Evolutionary conservation across 495 filamentous ascomycete species (phyloP).

Genomic region (Pyrenula aspistea): DNA sequence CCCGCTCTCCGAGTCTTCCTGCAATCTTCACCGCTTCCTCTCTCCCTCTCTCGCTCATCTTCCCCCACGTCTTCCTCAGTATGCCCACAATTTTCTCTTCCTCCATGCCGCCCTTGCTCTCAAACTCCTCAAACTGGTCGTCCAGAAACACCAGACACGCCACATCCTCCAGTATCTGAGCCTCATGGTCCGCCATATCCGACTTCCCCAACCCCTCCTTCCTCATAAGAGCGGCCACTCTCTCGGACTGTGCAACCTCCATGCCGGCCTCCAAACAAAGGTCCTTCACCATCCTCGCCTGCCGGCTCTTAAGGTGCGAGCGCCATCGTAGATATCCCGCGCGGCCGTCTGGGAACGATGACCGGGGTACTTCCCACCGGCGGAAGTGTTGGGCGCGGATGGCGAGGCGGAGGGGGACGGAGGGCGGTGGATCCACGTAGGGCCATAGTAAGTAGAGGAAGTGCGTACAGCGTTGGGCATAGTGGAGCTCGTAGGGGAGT

Average conservation of each 20-base stretch:
- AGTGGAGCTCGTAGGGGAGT: conserved; percentile 64
- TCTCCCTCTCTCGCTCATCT: conserved; percentile 60
- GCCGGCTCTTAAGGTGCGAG: conserved; percentile 52
- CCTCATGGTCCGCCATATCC: conserved; percentile 51
- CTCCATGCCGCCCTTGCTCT: conserved; percentile 38
- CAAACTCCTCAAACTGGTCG: conserved; percentile 71
- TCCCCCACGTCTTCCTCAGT: conserved; percentile 71
- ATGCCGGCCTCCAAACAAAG: conserved; percentile 44
- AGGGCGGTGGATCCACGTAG: conserved; percentile 3
- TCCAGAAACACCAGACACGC: conserved; percentile 79
- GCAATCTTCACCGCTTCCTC: conserved; percentile 52
- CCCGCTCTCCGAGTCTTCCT: conserved; percentile 44
- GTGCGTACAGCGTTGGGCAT: conserved; percentile 62
- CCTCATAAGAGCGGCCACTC: conserved; percentile 47
- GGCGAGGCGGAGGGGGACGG: conserved; percentile 54
- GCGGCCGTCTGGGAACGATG: conserved; percentile 54
- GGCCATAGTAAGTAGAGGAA: conserved; percentile 48
- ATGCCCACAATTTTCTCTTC: conserved; percentile 68
- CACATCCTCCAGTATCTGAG: conserved; percentile 68
- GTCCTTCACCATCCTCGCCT: conserved; percentile 45
- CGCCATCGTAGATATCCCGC: conserved; percentile 69
- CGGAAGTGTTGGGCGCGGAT: conserved; percentile 73
- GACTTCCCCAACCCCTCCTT: conserved; percentile 49
- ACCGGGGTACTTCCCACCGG: conserved; percentile 69
- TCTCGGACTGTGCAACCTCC: conserved; percentile 27